Base-by-base conservation (phyloP, 441 rosid genomes). In the Euphorbia schlechtendalii region DNA sequence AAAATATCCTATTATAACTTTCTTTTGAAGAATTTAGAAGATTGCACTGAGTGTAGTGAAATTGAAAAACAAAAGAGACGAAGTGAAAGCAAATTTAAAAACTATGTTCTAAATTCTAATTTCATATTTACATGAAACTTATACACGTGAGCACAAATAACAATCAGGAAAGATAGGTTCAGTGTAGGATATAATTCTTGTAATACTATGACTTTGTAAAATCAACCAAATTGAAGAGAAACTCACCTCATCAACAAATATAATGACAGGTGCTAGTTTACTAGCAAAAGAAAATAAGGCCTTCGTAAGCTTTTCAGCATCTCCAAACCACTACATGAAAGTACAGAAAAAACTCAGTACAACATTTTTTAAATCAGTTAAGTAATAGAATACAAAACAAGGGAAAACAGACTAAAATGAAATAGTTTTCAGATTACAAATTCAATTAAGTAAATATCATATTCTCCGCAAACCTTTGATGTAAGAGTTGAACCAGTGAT, bases 281-380 rank as follows among this genome's bases (percentile, higher is more conserved):
- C 86, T 81, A 40, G 96, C 98, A 76, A 89, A 94, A 55, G 99
- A 87, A 75, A 94, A 94, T 27, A 94, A 86, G 64, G 96, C 96
- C 76, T 86, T 89, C 9, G 99, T 94, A 66, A 91, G 96, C 83
- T 94, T 94, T 76, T 91, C 96, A 53, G 99, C 96, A 68, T 94
- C 99, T 80, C 99, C 99, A 75, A 89, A 91, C 99, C 99, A 94
- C 99, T 91, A 78, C 54, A 63, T 71, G 40, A 36, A 61, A 64
- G 75, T 59, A 36, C 60, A 57, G 66, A 21, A 27, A 58, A 63
- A 41, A 58, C 8, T 41, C 48, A 56, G 48, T 46, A 28, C 6
- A 32, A 32, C 43, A 60, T 21, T 54, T 52, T 54, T 9, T 54
- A n/a, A 38, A 64, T 38, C 6, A 38, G 18, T n/a, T 6, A 32